Conservation (phyloP, 1,139 yeast species). For the Casaregolazyma suthepensis region DNA sequence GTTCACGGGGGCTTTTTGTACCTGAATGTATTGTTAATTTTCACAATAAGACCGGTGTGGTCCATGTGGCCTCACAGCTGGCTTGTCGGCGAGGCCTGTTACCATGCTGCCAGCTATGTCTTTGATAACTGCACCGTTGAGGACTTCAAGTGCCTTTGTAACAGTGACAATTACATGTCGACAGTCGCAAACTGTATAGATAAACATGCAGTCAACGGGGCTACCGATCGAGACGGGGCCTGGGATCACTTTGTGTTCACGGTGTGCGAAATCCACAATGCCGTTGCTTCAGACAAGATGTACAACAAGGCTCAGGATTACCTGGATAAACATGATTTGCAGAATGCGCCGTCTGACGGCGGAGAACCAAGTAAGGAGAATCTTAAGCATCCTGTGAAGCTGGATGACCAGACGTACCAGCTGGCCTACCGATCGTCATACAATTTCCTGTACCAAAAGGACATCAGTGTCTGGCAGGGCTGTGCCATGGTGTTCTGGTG, state of each 20-base stretch:
- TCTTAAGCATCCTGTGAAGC: conserved; percentile 11
- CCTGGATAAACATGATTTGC: conserved; percentile 12
- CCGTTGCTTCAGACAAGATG: conserved; percentile 20
- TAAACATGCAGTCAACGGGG: conserved; percentile 17
- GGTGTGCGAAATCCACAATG: conserved; percentile 26
- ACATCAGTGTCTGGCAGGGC: conserved; percentile 31
- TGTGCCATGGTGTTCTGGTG: conserved; percentile 29
- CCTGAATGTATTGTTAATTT: not conserved
- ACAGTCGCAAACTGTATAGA: conserved; percentile 27
- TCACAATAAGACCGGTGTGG: not conserved
- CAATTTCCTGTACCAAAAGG: conserved; percentile 28
- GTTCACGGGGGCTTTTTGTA: not conserved
- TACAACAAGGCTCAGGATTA: conserved; percentile 20
- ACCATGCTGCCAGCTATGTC: conserved; percentile 22
- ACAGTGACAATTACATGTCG: conserved; percentile 25
- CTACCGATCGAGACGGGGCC: conserved; percentile 23
- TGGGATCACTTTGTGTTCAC: conserved; percentile 29
- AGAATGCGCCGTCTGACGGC: conserved; percentile 5
- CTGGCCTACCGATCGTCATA: conserved; percentile 17
- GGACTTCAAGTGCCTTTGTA: conserved; percentile 31
- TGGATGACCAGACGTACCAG: conserved; percentile 12
- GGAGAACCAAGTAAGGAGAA: not conserved
- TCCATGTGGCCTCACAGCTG: conserved; percentile 33
- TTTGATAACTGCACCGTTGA: conserved; percentile 27
- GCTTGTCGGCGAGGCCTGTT: conserved; percentile 31